These are phyloP conservation scores for Cucumis variabilis DNA, from an alignment of 331 rosid species.

Conservation along the genomic window DNA sequence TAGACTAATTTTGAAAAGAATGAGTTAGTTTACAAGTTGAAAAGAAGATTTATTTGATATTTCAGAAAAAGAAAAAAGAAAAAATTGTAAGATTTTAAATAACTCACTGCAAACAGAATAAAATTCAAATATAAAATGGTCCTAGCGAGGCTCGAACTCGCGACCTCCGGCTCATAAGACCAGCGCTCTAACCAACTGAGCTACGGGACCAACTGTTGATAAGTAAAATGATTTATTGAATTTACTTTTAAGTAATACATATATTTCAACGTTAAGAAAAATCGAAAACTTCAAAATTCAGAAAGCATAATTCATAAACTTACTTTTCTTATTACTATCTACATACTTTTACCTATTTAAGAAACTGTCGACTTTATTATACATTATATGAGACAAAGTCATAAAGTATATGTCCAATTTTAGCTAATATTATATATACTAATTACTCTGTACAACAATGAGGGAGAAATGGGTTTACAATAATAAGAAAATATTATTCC, in stretches of 20 bases:
- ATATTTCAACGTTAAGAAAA: no score
- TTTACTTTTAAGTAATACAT: neutral
- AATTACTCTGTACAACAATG: neutral
- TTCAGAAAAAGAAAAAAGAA: no score
- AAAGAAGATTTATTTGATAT: no score
- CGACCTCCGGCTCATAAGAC: constrained; percentile 99
- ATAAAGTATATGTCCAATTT: neutral
- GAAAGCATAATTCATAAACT: no score
- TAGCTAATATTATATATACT: neutral
- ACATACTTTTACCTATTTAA: neutral
- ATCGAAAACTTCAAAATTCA: neutral
- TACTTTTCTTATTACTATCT: no score
- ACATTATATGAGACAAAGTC: neutral
- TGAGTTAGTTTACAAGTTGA: no score
- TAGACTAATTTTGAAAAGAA: no score
- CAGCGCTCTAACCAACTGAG: constrained; percentile 75
- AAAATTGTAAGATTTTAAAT: no score
- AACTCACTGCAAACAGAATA: no score
- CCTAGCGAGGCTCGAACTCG: constrained; percentile 83
- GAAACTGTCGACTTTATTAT: neutral
- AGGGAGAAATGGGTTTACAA: neutral
- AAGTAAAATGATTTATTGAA: no score
- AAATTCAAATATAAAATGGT: neutral
- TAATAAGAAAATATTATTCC: neutral
- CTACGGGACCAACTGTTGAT: constrained; percentile 51